phyloP scores from a whole-genome alignment of 176 grass and related monocot genomes.

The Oryza brachyantha region DNA sequence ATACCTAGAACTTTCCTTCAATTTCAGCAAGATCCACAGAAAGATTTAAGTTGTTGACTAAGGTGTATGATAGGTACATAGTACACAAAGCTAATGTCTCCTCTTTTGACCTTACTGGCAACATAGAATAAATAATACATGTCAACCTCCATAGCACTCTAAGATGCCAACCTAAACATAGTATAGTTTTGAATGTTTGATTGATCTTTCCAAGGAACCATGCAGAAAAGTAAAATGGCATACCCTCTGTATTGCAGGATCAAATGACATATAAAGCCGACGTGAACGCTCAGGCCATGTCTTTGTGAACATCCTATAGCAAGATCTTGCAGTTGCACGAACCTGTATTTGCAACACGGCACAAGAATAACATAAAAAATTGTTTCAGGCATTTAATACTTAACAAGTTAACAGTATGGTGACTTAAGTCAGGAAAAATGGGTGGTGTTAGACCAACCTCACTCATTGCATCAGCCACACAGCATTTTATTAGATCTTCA shows the following conservation, averaged over 20 bases:
- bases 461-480: constrained; percentile 86
- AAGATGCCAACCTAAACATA: neutral
- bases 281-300: constrained; percentile 78
- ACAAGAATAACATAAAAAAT: constrained; percentile 22
- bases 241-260: constrained; percentile 88
- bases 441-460: constrained; percentile 53
- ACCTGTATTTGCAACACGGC: constrained; percentile 49
- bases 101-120: neutral
- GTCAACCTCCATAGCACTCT: neutral
- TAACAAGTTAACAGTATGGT: constrained; percentile 2
- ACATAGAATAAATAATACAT: constrained; percentile 5
- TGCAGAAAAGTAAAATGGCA: constrained; percentile 27
- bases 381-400: neutral
- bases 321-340: constrained; percentile 70
- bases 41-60: neutral
- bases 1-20: neutral
- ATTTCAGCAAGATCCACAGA: constrained; percentile 11
- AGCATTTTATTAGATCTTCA: constrained; percentile 84
- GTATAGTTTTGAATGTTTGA: neutral
- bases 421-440: constrained; percentile 11
- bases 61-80: neutral
- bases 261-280: constrained; percentile 76
- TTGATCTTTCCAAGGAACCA: constrained; percentile 1
- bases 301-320: constrained; percentile 83
- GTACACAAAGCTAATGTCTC: neutral